Evolutionary conservation across 2,329 filamentous ascomycete species (phyloP).

Genomic region (Ophiostoma angusticollis): DNA sequence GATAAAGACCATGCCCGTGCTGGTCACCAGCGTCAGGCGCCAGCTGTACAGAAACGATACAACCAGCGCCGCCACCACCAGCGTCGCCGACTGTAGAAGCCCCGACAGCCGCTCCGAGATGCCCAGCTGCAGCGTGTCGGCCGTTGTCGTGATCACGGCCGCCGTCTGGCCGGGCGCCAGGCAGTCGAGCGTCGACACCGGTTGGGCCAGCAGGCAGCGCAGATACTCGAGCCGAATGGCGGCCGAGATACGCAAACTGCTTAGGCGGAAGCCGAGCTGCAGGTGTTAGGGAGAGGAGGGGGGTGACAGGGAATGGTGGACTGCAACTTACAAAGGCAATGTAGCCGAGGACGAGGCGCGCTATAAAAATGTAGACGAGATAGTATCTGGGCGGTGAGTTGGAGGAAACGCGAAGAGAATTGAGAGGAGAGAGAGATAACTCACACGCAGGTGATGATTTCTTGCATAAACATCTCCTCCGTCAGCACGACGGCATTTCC

Average conservation of each 20-base stretch:
- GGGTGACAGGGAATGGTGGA: neutral
- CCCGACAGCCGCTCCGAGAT: constrained; percentile 49
- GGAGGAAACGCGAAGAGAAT: neutral
- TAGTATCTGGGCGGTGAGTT: constrained; percentile 39
- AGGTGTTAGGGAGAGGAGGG: too few species aligned
- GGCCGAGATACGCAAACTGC: constrained; percentile 46
- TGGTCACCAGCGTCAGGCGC: constrained; percentile 45
- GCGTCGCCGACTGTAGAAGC: constrained; percentile 41
- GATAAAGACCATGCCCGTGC: constrained; percentile 43
- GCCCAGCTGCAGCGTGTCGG: constrained; percentile 47
- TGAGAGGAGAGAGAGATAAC: constrained; percentile 3
- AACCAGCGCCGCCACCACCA: constrained; percentile 38
- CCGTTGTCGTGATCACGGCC: constrained; percentile 49
- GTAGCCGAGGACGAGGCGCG: constrained; percentile 49
- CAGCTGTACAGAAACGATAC: constrained; percentile 45
- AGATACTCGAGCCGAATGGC: constrained; percentile 52
- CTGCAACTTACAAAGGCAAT: constrained; percentile 17
- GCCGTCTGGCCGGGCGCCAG: constrained; percentile 47
- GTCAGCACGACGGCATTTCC: constrained; percentile 15
- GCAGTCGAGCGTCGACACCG: constrained; percentile 53
- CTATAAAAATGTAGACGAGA: constrained; percentile 58
- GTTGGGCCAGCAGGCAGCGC: constrained; percentile 47
- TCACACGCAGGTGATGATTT: constrained; percentile 20
- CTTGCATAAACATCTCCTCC: constrained; percentile 16
- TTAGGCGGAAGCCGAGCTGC: constrained; percentile 43